Base-by-base conservation (phyloP, 352 stramenopile species). In the Globisporangium lucens region DNA sequence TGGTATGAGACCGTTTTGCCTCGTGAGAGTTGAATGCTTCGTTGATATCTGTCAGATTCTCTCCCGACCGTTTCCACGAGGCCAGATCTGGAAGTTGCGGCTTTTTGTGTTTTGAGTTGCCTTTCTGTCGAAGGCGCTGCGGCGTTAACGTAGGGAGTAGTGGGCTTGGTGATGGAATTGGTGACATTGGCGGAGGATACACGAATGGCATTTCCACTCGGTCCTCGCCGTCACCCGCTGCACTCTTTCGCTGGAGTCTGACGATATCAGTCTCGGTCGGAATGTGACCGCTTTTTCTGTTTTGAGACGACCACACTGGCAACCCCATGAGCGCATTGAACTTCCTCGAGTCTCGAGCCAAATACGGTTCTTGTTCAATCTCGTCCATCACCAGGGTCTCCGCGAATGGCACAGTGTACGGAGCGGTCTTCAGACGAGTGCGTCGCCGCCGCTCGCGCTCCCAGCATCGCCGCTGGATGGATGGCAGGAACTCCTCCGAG, bases 251-350 rank as follows among this genome's bases (percentile, higher is more conserved):
- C 56, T 82, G 74, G 49, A 73, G 74, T 38, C 69, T 38, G 53
- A 82, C 75, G 55, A 83, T 81, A 13, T 74, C 74, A 24, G 65
- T 35, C n/a, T 81, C 79, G 17, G 65, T 84, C 15, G 76, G 70
- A 46, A 82, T 82, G 63, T 68, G 73, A 69, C 60, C 46, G 27
- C 67, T 73, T 47, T 70, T 76, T 56, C 73, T 71, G 27, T 66
- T 73, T 33, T 69, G 73, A 22, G 73, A 67, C 0, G 75, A 73
- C 56, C 73, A 72, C 46, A 77, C 53, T n/a, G 76, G 69, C 22
- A 86, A 35, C n/a, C 79, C 79, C 66, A 88, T 77, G 51, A 88
- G 71, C 36, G 78, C 38, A 35, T 86, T 75, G 61, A 88, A 88
- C 38, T 80, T 85, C 30, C 76, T 72, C 47, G 79, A 88, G 68